A percentile compares a stretch with the other conserved stretches of the same genome.
Conservation (phyloP, 495 filamentous ascomycete species). For the Clohesyomyces aquaticus region DNA sequence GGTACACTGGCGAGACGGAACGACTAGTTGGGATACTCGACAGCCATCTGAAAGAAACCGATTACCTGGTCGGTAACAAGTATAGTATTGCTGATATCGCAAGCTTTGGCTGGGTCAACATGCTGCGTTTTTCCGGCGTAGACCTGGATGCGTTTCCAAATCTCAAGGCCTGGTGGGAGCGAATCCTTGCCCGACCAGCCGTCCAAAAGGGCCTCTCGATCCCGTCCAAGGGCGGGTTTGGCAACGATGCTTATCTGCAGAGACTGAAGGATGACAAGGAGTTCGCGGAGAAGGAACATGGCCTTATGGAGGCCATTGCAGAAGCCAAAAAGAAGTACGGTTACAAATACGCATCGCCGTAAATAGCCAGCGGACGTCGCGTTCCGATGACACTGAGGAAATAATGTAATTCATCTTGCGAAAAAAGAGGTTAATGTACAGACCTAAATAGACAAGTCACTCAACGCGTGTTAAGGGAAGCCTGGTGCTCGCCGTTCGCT, state of each 20-base stretch:
- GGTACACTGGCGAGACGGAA: constrained; percentile 48
- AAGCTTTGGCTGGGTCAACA: constrained; percentile 46
- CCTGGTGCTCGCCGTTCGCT: background rate
- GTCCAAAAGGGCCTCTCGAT: constrained; percentile 43
- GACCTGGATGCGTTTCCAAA: constrained; percentile 45
- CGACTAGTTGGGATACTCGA: constrained; percentile 47
- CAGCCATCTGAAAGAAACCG: constrained; percentile 39
- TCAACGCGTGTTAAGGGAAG: background rate
- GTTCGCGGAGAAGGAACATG: constrained; percentile 41
- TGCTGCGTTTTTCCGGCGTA: constrained; percentile 38
- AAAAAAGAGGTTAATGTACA: background rate
- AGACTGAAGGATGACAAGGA: constrained; percentile 44
- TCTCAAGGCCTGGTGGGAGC: constrained; percentile 44
- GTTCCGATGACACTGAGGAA: background rate
- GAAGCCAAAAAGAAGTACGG: constrained; percentile 46
- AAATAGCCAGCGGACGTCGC: background rate
- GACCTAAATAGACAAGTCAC: background rate
- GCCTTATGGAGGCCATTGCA: constrained; percentile 33
- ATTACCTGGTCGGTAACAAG: constrained; percentile 48
- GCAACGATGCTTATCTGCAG: constrained; percentile 37
- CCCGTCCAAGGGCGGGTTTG: constrained; percentile 33
- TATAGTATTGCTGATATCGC: constrained; percentile 49
- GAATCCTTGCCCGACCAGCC: constrained; percentile 42
- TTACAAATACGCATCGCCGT: constrained; percentile 43
- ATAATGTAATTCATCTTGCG: background rate